Evolutionary conservation across 257 asterid species (phyloP).

Genomic region (Thymus mandschuricus): DNA sequence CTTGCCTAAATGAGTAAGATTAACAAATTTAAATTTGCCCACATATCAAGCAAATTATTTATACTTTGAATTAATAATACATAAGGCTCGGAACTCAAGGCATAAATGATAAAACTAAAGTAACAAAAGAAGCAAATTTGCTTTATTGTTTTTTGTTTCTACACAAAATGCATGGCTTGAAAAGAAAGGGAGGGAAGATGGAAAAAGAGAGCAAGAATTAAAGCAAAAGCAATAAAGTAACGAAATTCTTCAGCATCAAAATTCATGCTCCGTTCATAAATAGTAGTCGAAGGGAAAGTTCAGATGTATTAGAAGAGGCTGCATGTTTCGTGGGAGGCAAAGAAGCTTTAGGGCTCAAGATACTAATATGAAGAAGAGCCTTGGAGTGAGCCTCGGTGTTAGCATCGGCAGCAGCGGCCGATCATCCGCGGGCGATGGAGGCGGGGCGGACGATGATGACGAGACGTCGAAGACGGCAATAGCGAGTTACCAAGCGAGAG

Average conservation of each 20-base stretch:
- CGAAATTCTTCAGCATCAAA: slow-evolving; percentile 27
- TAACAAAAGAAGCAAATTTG: slow-evolving; percentile 25
- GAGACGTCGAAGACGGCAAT: slow-evolving; percentile 69
- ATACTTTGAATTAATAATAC: not conserved
- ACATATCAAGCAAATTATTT: slow-evolving; percentile 16
- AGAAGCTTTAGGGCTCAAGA: not conserved
- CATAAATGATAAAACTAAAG: slow-evolving; percentile 23
- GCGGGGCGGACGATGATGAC: slow-evolving; percentile 43
- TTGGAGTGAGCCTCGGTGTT: slow-evolving; percentile 44
- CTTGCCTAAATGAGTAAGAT: not conserved
- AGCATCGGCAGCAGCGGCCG: slow-evolving; percentile 72
- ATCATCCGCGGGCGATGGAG: slow-evolving; percentile 32
- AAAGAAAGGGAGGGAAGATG: slow-evolving; percentile 51
- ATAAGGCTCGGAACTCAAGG: slow-evolving; percentile 19
- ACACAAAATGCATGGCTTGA: slow-evolving; percentile 43
- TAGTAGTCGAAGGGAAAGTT: not conserved
- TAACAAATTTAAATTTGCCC: slow-evolving; percentile 10
- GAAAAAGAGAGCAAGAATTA: slow-evolving; percentile 42
- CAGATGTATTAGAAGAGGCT: slow-evolving; percentile 5
- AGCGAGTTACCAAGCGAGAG: slow-evolving; percentile 68
- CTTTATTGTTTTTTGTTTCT: slow-evolving; percentile 28
- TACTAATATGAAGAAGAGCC: slow-evolving; percentile 12
- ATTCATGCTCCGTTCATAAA: slow-evolving; percentile 1
- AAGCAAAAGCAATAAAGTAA: slow-evolving; percentile 59
- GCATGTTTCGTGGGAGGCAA: not conserved